Base-by-base conservation (phyloP, 2,329 filamentous ascomycete genomes). In the Scedosporium boydii region DNA sequence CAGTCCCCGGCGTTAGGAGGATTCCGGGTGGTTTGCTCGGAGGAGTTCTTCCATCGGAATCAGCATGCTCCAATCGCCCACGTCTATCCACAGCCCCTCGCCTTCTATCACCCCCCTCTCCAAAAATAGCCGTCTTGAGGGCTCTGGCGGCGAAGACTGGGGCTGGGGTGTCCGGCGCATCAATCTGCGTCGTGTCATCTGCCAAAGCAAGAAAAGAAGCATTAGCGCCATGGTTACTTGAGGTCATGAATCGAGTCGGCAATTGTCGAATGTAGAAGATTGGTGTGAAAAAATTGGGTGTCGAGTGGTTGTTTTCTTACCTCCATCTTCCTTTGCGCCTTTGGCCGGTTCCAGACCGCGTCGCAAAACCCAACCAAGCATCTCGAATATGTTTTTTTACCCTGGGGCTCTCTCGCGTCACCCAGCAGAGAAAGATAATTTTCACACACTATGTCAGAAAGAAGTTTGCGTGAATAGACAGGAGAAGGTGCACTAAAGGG, bases 111-210 rank as follows among this genome's bases (percentile, higher is more conserved):
- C 76, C 74, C 10, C 84, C 82, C 3, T 83, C 84, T 48, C 86
- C 86, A 67, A 87, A 88, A 56, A 88, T 72, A 27, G 83, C 85
- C 67, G 80, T 85, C 67, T 83, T 87, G 69, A 88, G 76, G 5
- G 86, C 86, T 64, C 86, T 80, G 44, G 85, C 85, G 2, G 85
- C 86, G 69, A 88, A 88, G 0, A 88, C 81, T 1, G 86, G 85
- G 0, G 84, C 86, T 6, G 86, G 86, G 16, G 86, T 88, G 67
- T 88, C 85, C 46, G 85, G 85, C 38, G 77, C 77, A 16, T 88
- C 85, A 48, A 82, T 67, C 64, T 81, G 79, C 0, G 78, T 78
- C 2, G 68, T 77, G 56, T 79, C 69, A 58, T 67, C 76, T 78
- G 59, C 21, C 12, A 18, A 53, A 21, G 44, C 16, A 48, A 48